Evolutionary conservation across 768 basidiomycete genomes (phyloP).

Genomic region (Lyophyllum atratum): DNA sequence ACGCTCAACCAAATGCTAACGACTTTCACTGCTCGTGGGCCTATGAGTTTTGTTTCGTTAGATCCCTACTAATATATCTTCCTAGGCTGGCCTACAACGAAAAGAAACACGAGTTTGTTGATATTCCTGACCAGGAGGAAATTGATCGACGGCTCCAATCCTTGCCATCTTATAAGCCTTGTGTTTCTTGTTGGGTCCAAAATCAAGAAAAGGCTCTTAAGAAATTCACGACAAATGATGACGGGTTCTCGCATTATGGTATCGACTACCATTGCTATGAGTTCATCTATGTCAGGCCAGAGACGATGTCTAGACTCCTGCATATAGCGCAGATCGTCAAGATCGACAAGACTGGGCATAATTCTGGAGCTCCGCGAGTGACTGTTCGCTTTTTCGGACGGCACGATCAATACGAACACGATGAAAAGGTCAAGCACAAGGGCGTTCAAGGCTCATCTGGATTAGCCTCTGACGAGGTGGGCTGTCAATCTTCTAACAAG

Average conservation of each 20-base stretch:
- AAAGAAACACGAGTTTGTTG: slow-evolving; percentile 44
- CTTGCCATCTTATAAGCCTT: slow-evolving; percentile 36
- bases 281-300: slow-evolving; percentile 57
- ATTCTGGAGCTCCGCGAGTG: slow-evolving; percentile 24
- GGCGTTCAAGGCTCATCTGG: not conserved
- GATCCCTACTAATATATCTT: slow-evolving; percentile 1
- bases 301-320: slow-evolving; percentile 33
- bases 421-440: slow-evolving; percentile 8
- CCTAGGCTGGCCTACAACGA: slow-evolving; percentile 55
- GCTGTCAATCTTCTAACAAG: slow-evolving; percentile 21
- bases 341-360: slow-evolving; percentile 26
- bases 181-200: slow-evolving; percentile 50
- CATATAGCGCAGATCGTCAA: slow-evolving; percentile 58
- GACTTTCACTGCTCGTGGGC: slow-evolving; percentile 63
- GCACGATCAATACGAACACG: slow-evolving; percentile 39
- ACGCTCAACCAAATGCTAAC: slow-evolving; percentile 36
- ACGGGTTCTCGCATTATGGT: slow-evolving; percentile 43
- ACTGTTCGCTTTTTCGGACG: slow-evolving; percentile 47
- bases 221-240: slow-evolving; percentile 26
- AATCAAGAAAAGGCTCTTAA: slow-evolving; percentile 24
- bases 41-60: not conserved
- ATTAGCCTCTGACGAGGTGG: slow-evolving; percentile 38
- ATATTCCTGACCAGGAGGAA: slow-evolving; percentile 39
- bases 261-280: slow-evolving; percentile 58
- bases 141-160: slow-evolving; percentile 25